Evolutionary conservation across 2,329 filamentous ascomycete species (phyloP).

Genomic region (Aspergillus costaricaensis): DNA sequence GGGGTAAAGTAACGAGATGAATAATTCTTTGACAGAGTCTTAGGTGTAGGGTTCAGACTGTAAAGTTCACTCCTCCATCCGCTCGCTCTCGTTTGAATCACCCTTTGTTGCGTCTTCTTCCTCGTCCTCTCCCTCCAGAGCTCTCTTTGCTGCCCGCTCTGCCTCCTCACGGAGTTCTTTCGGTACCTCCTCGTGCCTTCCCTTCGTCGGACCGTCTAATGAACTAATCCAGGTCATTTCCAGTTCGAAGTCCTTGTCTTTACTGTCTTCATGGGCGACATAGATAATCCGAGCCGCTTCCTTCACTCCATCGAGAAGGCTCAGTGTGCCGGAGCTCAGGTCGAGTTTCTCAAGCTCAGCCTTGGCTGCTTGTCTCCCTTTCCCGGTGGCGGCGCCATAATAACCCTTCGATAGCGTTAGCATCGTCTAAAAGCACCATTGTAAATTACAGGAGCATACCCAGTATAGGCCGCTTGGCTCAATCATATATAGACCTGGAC

Average conservation of each 20-base stretch:
- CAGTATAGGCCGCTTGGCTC: constrained; percentile 96
- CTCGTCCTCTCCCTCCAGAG: constrained; percentile 81
- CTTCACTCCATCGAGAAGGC: constrained; percentile 85
- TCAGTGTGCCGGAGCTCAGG: constrained; percentile 73
- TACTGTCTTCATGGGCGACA: constrained; percentile 96
- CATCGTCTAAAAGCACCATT: background rate
- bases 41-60: constrained; percentile 1
- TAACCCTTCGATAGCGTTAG: constrained; percentile 65
- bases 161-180: constrained; percentile 89
- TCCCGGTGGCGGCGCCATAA: constrained; percentile 95
- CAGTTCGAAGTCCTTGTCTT: constrained; percentile 99
- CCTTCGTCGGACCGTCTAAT: constrained; percentile 82
- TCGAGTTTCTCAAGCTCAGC: constrained; percentile 98
- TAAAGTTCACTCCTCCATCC: constrained; percentile 78
- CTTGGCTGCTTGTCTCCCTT: constrained; percentile 95
- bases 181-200: constrained; percentile 88
- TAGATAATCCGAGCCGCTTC: constrained; percentile 97
- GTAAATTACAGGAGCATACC: constrained; percentile 49
- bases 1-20: background rate
- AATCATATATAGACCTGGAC: constrained; percentile 97
- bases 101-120: constrained; percentile 67
- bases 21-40: constrained; percentile 2
- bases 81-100: constrained; percentile 65
- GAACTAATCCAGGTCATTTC: constrained; percentile 99
- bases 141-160: constrained; percentile 87